Evolutionary conservation across 2,329 filamentous ascomycete species (phyloP).

Genomic region (Thermoascus crustaceus): DNA sequence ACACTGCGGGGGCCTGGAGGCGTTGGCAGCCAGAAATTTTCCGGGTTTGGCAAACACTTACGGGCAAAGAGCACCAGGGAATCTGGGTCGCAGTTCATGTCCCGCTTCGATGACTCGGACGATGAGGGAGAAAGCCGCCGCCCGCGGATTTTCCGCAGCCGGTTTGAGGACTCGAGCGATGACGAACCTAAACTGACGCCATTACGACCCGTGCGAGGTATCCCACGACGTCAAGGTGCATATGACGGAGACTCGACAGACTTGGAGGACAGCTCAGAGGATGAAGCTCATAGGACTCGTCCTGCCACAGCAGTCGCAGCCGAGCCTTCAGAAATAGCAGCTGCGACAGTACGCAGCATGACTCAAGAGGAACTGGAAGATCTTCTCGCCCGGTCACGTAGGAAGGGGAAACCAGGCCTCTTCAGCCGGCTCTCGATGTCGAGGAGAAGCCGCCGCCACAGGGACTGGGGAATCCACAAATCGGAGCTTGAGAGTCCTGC

Average conservation of each 20-base stretch:
- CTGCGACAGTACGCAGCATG: conserved; percentile 42
- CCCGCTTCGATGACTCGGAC: conserved; percentile 54
- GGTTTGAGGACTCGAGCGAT: conserved; percentile 66
- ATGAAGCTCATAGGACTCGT: conserved; percentile 25
- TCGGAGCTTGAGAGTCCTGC: conserved; percentile 51
- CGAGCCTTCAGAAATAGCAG: background rate
- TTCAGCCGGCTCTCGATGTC: conserved; percentile 24
- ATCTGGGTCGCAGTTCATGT: conserved; percentile 28
- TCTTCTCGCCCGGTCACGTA: conserved; percentile 23
- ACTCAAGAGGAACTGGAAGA: conserved; percentile 29
- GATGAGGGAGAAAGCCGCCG: conserved; percentile 46
- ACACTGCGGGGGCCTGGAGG: conserved; percentile 44
- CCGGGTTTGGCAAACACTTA: conserved; percentile 28
- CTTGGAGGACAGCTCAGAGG: conserved; percentile 53
- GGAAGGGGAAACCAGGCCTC: conserved; percentile 21
- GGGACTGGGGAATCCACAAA: conserved; percentile 44
- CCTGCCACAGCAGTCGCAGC: conserved; percentile 7
- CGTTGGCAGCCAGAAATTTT: conserved; percentile 25
- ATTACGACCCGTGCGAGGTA: conserved; percentile 51
- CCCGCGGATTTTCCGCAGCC: conserved; percentile 42
- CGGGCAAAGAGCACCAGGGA: conserved; percentile 20
- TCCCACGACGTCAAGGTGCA: conserved; percentile 49
- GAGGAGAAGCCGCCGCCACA: conserved; percentile 18
- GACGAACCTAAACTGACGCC: conserved; percentile 45
- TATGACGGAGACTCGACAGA: conserved; percentile 57